Evolutionary conservation across 2,329 filamentous ascomycete species (phyloP).

Genomic region (Bertia moriformis): DNA sequence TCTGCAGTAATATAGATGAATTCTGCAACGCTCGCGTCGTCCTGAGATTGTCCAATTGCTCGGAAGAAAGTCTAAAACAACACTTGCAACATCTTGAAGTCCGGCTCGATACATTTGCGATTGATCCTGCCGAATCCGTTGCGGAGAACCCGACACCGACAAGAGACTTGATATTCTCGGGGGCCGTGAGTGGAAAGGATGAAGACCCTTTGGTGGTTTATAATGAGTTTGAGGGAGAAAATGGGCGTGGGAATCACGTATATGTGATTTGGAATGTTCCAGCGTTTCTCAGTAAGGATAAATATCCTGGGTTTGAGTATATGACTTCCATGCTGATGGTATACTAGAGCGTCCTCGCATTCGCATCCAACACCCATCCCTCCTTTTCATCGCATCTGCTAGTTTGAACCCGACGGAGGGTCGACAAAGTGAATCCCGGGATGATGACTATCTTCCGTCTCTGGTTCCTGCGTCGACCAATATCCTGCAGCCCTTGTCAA

Average conservation of each 20-base stretch:
- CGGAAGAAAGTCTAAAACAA: constrained; percentile 27
- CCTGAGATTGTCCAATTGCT: constrained; percentile 30
- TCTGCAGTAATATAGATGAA: constrained; percentile 33
- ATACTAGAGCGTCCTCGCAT: constrained; percentile 27
- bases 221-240: constrained; percentile 21
- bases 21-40: constrained; percentile 31
- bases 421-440: constrained; percentile 15
- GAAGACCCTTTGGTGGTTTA: constrained; percentile 25
- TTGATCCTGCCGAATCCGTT: constrained; percentile 8
- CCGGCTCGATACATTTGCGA: constrained; percentile 30
- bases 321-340: too few relatives aligned
- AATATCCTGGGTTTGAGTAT: background rate
- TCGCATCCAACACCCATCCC: constrained; percentile 35
- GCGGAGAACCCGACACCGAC: constrained; percentile 18
- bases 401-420: constrained; percentile 25
- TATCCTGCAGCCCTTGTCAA: constrained; percentile 36
- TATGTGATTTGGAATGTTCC: constrained; percentile 27
- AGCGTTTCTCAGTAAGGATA: constrained; percentile 19
- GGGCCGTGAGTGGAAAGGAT: constrained; percentile 16
- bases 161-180: constrained; percentile 25
- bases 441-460: constrained; percentile 35
- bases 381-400: constrained; percentile 34
- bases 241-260: constrained; percentile 19
- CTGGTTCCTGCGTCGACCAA: constrained; percentile 40
- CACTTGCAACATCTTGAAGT: constrained; percentile 31